Base-by-base conservation (phyloP, 176 grass and related monocot species). In the Bonia amplexicaulis region DNA sequence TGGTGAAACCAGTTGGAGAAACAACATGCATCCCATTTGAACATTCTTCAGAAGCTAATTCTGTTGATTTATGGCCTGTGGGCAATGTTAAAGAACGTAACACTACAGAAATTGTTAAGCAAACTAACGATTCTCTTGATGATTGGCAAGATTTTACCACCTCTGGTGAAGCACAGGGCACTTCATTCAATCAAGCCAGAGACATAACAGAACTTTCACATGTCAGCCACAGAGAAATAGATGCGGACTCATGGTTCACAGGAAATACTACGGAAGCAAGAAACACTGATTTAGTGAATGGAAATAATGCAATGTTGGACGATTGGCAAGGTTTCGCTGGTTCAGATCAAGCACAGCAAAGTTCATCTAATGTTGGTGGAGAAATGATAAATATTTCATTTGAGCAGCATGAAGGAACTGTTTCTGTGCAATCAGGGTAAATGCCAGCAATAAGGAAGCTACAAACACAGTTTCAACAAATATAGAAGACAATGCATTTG, bases 101-200 rank as follows among this genome's bases (percentile, higher is more conserved):
- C 52, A 68, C 20, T 80, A 49, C 42, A 48, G 69, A 82, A 87
- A 74, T 78, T 41, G 55, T 72, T 51, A 88, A 90, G 60, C 78
- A 88, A 88, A 83, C 60, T 84, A 67, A 82, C 16, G 82, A 81
- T 62, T 69, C 86, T 77, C 78, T 85, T 81, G 88, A 86, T 82
- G 86, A 88, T 85, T 95, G 86, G 91, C 86, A 90, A 47, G 86
- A 93, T 95, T 93, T 93, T 74, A 44, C 86, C 48, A 75, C 27
- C 17, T 80, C 91, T 48, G 77, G 80, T 87, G 71, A 89, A 87
- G 75, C 74, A 74, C 82, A 80, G n/a, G 54, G 40, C 40, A 35
- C 46, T 51, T 59, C 73, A 22, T 66, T 72, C 12, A 82, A 61
- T 85, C 77, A 81, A 70, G 57, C 62, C 75, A 69, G 80, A 79